These are phyloP conservation scores for Murraya paniculata DNA, from an alignment of 345 rosid species.

Conservation along the genomic window DNA sequence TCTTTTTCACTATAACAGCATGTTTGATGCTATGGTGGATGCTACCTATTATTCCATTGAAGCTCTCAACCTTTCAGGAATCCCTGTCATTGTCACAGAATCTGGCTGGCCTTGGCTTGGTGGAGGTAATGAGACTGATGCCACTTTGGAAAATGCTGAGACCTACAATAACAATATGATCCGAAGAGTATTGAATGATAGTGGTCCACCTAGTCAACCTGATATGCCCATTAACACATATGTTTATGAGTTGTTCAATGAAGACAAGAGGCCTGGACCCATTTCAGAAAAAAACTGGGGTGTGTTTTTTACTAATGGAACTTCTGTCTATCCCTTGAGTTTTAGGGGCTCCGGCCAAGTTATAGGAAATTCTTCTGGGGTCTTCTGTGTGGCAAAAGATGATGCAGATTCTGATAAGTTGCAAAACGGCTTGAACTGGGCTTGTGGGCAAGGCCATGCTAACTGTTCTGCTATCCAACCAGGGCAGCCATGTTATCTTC, in stretches of 20 bases:
- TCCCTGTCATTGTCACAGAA: constrained; percentile 80
- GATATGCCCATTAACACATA: constrained; percentile 64
- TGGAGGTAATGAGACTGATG: constrained; percentile 73
- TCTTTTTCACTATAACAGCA: constrained; percentile 78
- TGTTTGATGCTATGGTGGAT: constrained; percentile 99
- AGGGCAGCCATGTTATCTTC: constrained; percentile 67
- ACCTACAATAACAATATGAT: constrained; percentile 73
- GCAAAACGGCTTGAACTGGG: constrained; percentile 82
- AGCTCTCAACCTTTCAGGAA: constrained; percentile 60
- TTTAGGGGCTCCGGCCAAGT: constrained; percentile 33
- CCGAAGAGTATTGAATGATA: constrained; percentile 63
- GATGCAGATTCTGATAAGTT: constrained; percentile 69
- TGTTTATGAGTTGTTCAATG: constrained; percentile 87
- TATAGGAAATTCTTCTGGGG: constrained; percentile 43
- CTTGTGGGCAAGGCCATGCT: constrained; percentile 93
- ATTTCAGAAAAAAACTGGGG: constrained; percentile 92
- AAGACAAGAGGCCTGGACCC: constrained; percentile 76
- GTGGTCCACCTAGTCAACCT: constrained; percentile 91
- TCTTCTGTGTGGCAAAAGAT: constrained; percentile 75
- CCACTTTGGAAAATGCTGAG: constrained; percentile 68
- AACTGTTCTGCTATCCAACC: constrained; percentile 67
- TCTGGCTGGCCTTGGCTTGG: constrained; percentile 99
- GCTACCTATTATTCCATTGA: constrained; percentile 91
- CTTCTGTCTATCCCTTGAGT: constrained; percentile 63
- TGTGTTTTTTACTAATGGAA: constrained; percentile 66